phyloP scores from a whole-genome alignment of 1,284 basidiomycete genomes.

The Ceratobasidium sp. region DNA sequence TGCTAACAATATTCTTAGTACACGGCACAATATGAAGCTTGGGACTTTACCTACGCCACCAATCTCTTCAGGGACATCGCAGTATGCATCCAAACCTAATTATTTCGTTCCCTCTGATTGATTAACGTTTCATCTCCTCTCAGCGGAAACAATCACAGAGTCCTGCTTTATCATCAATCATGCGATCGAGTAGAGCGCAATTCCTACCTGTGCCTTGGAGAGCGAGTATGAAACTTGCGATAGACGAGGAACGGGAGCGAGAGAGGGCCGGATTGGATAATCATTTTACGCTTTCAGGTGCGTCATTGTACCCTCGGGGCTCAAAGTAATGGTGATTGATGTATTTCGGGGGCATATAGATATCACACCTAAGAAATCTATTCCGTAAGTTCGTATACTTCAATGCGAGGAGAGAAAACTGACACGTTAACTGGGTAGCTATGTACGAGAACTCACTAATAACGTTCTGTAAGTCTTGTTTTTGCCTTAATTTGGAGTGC shows the following conservation, averaged over 20 bases:
- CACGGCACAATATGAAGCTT: slow-evolving; percentile 62
- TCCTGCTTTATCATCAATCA: slow-evolving; percentile 61
- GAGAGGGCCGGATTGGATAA: slow-evolving; percentile 62
- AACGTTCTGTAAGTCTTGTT: slow-evolving; percentile 62
- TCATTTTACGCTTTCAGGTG: slow-evolving; percentile 60
- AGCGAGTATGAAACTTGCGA: slow-evolving; percentile 61
- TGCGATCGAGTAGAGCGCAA: slow-evolving; percentile 61
- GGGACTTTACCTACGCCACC: slow-evolving; percentile 65
- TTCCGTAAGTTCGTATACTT: slow-evolving; percentile 54
- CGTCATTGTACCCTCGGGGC: slow-evolving; percentile 40
- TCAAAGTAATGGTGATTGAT: neutral
- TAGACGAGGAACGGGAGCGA: slow-evolving; percentile 59
- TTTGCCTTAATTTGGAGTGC: slow-evolving; percentile 53
- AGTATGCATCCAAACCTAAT: slow-evolving; percentile 52
- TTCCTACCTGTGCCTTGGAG: slow-evolving; percentile 70
- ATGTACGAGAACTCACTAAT: slow-evolving; percentile 64
- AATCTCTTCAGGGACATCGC: slow-evolving; percentile 62
- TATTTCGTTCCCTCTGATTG: neutral
- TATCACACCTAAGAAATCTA: slow-evolving; percentile 63
- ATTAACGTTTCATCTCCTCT: neutral
- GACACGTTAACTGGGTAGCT: slow-evolving; percentile 44
- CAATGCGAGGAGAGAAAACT: neutral
- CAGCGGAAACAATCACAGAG: slow-evolving; percentile 59
- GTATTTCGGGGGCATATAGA: slow-evolving; percentile 52
- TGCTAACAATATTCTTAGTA: slow-evolving; percentile 52